Evolutionary conservation across 257 asterid genomes (phyloP), one percentile per base, ranked within the genome.

Genomic region (Rehmannia glutinosa): DNA sequence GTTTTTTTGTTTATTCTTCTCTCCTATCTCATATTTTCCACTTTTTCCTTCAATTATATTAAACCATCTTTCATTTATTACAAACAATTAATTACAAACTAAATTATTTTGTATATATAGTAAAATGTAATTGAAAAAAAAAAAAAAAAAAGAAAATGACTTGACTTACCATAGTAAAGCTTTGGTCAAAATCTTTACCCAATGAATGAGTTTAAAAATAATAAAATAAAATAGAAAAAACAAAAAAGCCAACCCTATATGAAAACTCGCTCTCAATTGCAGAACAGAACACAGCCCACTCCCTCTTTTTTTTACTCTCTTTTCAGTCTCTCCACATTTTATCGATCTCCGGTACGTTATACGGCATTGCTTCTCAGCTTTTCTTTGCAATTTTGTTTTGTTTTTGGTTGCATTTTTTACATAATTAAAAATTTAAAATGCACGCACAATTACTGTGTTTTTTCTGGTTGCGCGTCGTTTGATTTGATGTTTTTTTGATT

Each of bases 291-390:
- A 76, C 77, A 71, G 72, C 75, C 74, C 71, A 32, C 81, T 47
- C 65, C 6, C 79, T 56, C 45, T 30, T 13, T 61, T 21, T 21
- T 13, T 21, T 68, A 55, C 46, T 20, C 62, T 43, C 28, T 32
- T 24, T n/a, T n/a, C n/a, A n/a, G n/a, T n/a, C n/a, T n/a, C n/a
- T n/a, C n/a, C n/a, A n/a, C n/a, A n/a, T n/a, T n/a, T n/a, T n/a
- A n/a, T n/a, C n/a, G n/a, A n/a, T n/a, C 82, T 73, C 73, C 20
- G 78, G 78, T 77, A 50, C 63, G 78, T 68, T 56, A 24, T 58
- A 51, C 73, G 2, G 52, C 70, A 46, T 52, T 51, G 21, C 23
- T 24, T 65, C 70, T 52, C 70, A 11, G 33, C 62, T 51, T 6
- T 20, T 41, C 4, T 58, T 21, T 50, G n/a, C n/a, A n/a, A n/a